Base-by-base conservation (phyloP, 2,329 filamentous ascomycete species). In the Kalaharituber pfeilii region DNA sequence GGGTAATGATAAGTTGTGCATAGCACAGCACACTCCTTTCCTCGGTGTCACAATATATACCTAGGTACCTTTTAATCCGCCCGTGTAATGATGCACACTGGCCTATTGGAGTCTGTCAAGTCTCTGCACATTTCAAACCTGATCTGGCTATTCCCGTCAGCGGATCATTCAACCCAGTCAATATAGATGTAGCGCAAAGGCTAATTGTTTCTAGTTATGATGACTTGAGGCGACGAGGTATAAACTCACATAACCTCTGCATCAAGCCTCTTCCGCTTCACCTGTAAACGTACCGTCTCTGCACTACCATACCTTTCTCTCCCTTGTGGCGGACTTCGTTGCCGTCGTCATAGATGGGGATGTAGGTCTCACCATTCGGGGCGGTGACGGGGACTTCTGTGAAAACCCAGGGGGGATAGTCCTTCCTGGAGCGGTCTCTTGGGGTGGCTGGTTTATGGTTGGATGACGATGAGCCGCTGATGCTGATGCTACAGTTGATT, bases 311-410 rank as follows among this genome's bases (percentile, higher is more conserved):
- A 2, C 39, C 30, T 5, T 42, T 52, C n/a, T 56, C 56, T 2
- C 56, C 54, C 25, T 56, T 53, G 27, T 54, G 54, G 20, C 56
- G 56, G 22, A 58, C 27, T 27, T 58, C 56, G 13, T 58, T 54
- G n/a, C 56, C 56, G 25, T 55, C 55, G 42, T 58, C 56, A 33
- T 51, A 58, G 27, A 58, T 49, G 5, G 56, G 56, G 8, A 58
- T 26, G 26, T 47, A 47, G 5, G 24, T 47, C 25, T 47, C 42
- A 20, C 42, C 42, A 25, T 47, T 22, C 25, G 15, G 42, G 15
- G 18, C 42, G 13, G 42, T 13, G 22, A 47, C 13, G 13, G 42
- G 42, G 18, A 47, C n/a, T 25, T 47, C 42, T 22, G 13, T 13
- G 15, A 22, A 20, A 11, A 47, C 11, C 42, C 42, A 47, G 18